Evolutionary conservation across 2,329 filamentous ascomycete species (phyloP), one percentile per base, ranked within the genome.

Genomic region (Fusarium fujikuroi): DNA sequence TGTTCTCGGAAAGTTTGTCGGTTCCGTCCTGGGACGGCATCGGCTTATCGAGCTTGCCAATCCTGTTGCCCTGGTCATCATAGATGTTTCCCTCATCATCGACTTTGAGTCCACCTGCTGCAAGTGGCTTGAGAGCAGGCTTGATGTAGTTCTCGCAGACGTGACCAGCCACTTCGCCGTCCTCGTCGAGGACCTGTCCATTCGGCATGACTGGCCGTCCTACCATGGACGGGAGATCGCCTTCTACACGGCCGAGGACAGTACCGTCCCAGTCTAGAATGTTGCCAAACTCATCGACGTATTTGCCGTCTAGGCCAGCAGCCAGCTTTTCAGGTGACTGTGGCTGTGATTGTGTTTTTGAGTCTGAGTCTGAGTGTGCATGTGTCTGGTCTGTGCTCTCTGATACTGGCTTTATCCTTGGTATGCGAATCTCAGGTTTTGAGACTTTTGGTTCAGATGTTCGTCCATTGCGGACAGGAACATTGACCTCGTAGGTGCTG

Each of bases 151-250:
- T 81, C 70, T 91, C 90, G 28, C 87, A 88, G 76, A 94, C 94
- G 80, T 91, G 91, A 84, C 95, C 93, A 66, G 91, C 87, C 32
- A 95, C 90, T 67, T 95, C 92, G 32, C 93, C 93, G 70, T 95
- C 93, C 66, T 91, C 89, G 70, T 95, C 93, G 14, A 95, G 92
- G 7, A 89, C 79, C 70, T 88, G 83, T 21, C 87, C 87, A 25
- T 81, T 80, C 7, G 81, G 78, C 14, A 83, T 80, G 3, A 89
- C 85, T 47, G 81, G 82, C 44, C 84, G 81, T 37, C 87, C 87
- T 10, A 89, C 82, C 84, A 89, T 88, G 52, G 86, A 84, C 8
- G 87, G 87, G 30, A 89, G 80, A 75, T 89, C 87, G 11, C 87
- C 87, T 10, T 85, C 85, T 10, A 85, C 87, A 46, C 86, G 84